Conservation (phyloP, 2,329 filamentous ascomycete genomes). For the Exophiala calicioides region DNA sequence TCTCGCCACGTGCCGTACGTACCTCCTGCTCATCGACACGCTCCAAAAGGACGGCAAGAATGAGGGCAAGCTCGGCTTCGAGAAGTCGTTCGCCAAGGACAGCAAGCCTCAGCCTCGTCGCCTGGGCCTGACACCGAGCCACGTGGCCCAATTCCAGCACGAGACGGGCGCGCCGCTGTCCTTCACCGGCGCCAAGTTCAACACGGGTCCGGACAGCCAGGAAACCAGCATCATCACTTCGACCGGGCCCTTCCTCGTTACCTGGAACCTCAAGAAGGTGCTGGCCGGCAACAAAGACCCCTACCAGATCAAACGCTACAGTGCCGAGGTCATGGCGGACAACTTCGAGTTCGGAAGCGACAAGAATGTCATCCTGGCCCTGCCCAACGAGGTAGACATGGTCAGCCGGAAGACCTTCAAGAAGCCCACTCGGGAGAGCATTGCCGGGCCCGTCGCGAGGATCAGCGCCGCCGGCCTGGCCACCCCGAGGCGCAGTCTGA, state of each 20-base stretch:
- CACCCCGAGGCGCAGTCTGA: slow-evolving; percentile 43
- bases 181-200: slow-evolving; percentile 93
- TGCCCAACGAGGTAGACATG: slow-evolving; percentile 98
- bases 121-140: slow-evolving; percentile 81
- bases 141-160: slow-evolving; percentile 96
- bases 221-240: slow-evolving; percentile 97
- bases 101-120: slow-evolving; percentile 90
- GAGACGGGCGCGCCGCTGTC: slow-evolving; percentile 84
- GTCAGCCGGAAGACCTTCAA: slow-evolving; percentile 82
- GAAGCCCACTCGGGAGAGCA: slow-evolving; percentile 89
- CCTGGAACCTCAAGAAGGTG: slow-evolving; percentile 93
- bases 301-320: slow-evolving; percentile 95
- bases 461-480: slow-evolving; percentile 44
- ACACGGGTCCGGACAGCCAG: slow-evolving; percentile 74
- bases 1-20: slow-evolving; percentile 89
- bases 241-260: slow-evolving; percentile 93
- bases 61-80: slow-evolving; percentile 96
- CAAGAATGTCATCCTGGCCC: slow-evolving; percentile 95
- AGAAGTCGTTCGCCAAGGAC: slow-evolving; percentile 88
- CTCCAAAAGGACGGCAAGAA: slow-evolving; percentile 93
- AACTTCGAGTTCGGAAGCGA: slow-evolving; percentile 98
- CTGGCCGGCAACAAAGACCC: slow-evolving; percentile 77
- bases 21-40: slow-evolving; percentile 89
- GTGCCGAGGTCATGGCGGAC: slow-evolving; percentile 93
- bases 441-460: slow-evolving; percentile 62